Evolutionary conservation across 228 moss, liverwort and hornwort species (phyloP).

Genomic region (Sphagnum magellanicum): DNA sequence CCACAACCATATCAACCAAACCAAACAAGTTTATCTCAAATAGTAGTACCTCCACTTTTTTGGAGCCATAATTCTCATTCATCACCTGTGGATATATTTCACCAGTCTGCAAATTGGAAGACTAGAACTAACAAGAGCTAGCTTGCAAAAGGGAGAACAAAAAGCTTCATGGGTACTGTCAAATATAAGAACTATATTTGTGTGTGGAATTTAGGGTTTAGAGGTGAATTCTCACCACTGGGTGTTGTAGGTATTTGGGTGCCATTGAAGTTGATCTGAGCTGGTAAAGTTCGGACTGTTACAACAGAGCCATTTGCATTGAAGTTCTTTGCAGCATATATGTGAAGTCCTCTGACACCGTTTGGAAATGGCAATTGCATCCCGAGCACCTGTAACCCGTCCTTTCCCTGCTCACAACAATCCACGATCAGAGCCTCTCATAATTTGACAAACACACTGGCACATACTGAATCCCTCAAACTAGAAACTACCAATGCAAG

Average conservation of each 20-base stretch:
- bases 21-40: neutral
- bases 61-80: too few species aligned
- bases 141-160: neutral
- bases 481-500: too few species aligned
- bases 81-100: too few species aligned
- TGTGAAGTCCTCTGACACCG: constrained; percentile 18
- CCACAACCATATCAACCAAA: neutral
- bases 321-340: constrained; percentile 34
- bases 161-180: too few species aligned
- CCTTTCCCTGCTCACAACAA: constrained; percentile 14
- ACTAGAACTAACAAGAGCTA: neutral
- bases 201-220: too few species aligned
- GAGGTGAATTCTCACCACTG: too few species aligned
- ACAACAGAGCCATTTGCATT: constrained; percentile 20
- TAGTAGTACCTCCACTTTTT: neutral
- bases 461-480: too few species aligned
- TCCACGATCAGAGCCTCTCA: too few species aligned
- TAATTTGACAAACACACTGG: too few species aligned
- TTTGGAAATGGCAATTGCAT: constrained; percentile 25
- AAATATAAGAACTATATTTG: too few species aligned
- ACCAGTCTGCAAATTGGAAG: too few species aligned
- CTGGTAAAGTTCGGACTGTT: constrained; percentile 26
- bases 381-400: constrained; percentile 17
- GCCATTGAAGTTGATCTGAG: neutral
- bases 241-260: too few species aligned